A percentile compares a stretch with the other conserved stretches of the same genome.
Evolutionary conservation across 1,139 yeast species (phyloP).

Genomic region (Yamadazyma spencermartinsiae): DNA sequence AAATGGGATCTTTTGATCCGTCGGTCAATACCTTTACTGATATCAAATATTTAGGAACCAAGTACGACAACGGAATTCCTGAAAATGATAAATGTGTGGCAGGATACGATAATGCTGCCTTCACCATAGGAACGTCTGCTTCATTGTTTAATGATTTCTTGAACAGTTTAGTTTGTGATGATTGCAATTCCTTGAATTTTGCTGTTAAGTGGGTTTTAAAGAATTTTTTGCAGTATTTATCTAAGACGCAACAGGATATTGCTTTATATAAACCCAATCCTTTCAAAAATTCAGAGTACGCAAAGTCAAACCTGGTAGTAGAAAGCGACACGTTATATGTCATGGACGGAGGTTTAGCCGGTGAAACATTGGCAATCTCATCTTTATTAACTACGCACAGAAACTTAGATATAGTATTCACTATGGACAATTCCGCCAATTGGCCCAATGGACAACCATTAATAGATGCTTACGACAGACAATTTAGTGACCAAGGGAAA

Average conservation of each 20-base stretch:
- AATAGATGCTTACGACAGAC: slow-evolving; percentile 34
- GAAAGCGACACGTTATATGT: slow-evolving; percentile 35
- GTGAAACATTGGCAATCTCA: slow-evolving; percentile 39
- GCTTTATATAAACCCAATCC: slow-evolving; percentile 53
- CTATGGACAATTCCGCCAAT: slow-evolving; percentile 40
- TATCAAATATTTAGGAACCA: slow-evolving; percentile 36
- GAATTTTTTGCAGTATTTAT: slow-evolving; percentile 45
- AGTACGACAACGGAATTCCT: slow-evolving; percentile 32
- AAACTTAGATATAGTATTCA: slow-evolving; percentile 37
- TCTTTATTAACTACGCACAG: slow-evolving; percentile 38
- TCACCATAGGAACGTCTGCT: slow-evolving; percentile 75
- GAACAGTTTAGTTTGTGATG: slow-evolving; percentile 52
- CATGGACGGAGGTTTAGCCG: slow-evolving; percentile 46
- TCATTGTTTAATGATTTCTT: slow-evolving; percentile 73
- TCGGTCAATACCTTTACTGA: slow-evolving; percentile 40
- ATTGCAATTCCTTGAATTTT: slow-evolving; percentile 43
- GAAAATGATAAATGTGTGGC: slow-evolving; percentile 45
- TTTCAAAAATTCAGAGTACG: slow-evolving; percentile 45
- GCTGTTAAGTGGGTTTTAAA: slow-evolving; percentile 49
- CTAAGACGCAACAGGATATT: slow-evolving; percentile 38
- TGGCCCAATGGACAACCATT: slow-evolving; percentile 42
- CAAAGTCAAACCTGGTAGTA: slow-evolving; percentile 27
- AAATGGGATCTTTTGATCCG: slow-evolving; percentile 45
- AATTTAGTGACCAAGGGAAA: slow-evolving; percentile 31
- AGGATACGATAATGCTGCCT: slow-evolving; percentile 80